Base-by-base conservation (phyloP, 768 basidiomycete species). In the Megacollybia marginata region DNA sequence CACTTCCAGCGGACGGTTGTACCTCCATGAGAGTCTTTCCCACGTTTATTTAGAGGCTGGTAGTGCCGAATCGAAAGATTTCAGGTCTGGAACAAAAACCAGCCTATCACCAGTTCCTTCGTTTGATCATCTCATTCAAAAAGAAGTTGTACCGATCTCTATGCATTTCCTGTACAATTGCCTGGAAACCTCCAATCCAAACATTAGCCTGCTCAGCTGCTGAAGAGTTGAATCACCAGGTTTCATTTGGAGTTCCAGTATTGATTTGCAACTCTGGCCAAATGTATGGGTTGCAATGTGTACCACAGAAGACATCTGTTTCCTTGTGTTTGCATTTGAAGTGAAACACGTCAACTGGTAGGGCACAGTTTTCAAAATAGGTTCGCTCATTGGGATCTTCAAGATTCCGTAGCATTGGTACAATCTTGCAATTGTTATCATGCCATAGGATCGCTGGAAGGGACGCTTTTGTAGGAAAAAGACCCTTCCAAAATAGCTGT, bases 181-280 rank as follows among this genome's bases (percentile, higher is more conserved):
- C 47, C 0, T 61, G 59, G 51, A 51, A 74, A 50, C 68, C 67
- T 0, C 70, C 68, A 20, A 74, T 47, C 75, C 75, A 76, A 0
- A 60, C 63, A 51, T 76, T 76, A 0, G 61, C 54, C 47, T 73
- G 70, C 44, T 76, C 70, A 0, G 68, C 66, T 1, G 59, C 54
- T 0, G 69, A 75, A 0, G 66, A 69, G 36, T 75, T 76, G 55
- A 76, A 73, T 0, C 46, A 18, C 71, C 71, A 76, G 10, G 54
- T 54, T 0, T 57, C 57, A 16, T 66, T 57, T 2, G 59, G 51
- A 1, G 43, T 55, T 0, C 44, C n/a, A n/a, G n/a, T n/a, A n/a
- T n/a, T n/a, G n/a, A n/a, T n/a, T n/a, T n/a, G 20, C 1, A 77
- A 59, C 33, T 75, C 71, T 1, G 64, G 64, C 52, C 65, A 75